phyloP scores from a whole-genome alignment of 768 basidiomycete genomes.

The Lactarius vividus region DNA sequence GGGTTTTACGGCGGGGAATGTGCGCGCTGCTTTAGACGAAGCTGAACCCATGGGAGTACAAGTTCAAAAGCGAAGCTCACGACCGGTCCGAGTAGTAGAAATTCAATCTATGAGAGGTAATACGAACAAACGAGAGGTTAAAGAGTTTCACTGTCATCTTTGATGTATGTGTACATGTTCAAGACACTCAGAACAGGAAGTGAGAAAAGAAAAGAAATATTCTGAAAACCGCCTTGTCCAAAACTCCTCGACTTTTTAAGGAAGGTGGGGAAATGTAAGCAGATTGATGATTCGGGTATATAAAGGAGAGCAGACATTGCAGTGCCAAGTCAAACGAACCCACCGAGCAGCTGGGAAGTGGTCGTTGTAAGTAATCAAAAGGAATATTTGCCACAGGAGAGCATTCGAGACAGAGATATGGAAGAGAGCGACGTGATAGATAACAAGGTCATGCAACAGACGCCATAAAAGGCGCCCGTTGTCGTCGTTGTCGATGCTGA shows the following conservation, averaged over 20 bases:
- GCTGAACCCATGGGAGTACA: conserved; percentile 15
- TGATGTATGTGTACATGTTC: conserved; percentile 26
- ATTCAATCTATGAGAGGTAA: conserved; percentile 3
- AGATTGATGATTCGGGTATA: conserved; percentile 27
- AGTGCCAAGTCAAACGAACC: conserved; percentile 17
- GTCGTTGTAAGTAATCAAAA: conserved; percentile 23
- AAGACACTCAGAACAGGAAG: background rate
- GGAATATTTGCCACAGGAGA: conserved; percentile 11
- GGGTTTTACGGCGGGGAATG: background rate
- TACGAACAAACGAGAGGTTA: background rate
- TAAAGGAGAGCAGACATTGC: conserved; percentile 24
- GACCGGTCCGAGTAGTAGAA: conserved; percentile 6
- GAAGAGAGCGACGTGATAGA: conserved; percentile 25
- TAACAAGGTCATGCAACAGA: conserved; percentile 23
- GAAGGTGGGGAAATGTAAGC: conserved; percentile 24
- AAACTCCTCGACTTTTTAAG: conserved; percentile 15
- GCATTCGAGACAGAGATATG: conserved; percentile 14
- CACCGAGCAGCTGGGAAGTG: conserved; percentile 19
- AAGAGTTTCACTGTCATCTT: conserved; percentile 1
- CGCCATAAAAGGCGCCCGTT: background rate
- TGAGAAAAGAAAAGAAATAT: conserved; percentile 3
- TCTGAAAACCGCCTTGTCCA: conserved; percentile 15
- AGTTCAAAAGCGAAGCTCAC: background rate
- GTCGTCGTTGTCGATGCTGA: conserved; percentile 20
- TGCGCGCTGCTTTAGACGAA: conserved; percentile 12